phyloP scores from a whole-genome alignment of 305 asterid species.

The Fraxinus paxiana region DNA sequence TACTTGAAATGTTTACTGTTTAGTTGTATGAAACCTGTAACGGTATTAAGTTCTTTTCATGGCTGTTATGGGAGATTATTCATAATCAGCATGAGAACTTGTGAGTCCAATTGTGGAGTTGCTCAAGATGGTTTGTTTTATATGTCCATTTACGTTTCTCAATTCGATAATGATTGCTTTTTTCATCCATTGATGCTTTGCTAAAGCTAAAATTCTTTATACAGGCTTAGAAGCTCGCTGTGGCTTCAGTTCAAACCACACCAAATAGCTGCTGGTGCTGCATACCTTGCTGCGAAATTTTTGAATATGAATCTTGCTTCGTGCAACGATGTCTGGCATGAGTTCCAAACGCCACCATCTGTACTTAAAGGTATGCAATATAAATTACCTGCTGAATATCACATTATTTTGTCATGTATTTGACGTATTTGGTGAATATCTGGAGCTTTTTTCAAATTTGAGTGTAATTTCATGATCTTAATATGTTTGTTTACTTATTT shows the following conservation, averaged over 20 bases:
- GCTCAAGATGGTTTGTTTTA: slow-evolving; percentile 39
- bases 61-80: slow-evolving; percentile 22
- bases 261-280: slow-evolving; percentile 98
- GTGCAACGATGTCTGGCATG: slow-evolving; percentile 63
- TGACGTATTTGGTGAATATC: background rate
- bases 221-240: slow-evolving; percentile 84
- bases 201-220: slow-evolving; percentile 27
- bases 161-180: background rate
- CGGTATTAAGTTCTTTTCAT: slow-evolving; percentile 16
- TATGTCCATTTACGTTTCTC: slow-evolving; percentile 8
- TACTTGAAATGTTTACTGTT: slow-evolving; percentile 23
- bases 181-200: background rate
- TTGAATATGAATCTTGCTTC: slow-evolving; percentile 75
- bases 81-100: slow-evolving; percentile 24
- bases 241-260: slow-evolving; percentile 99
- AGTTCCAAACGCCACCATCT: slow-evolving; percentile 70
- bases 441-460: background rate
- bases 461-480: background rate
- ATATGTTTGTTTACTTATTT: background rate
- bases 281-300: slow-evolving; percentile 83
- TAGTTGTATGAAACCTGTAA: slow-evolving; percentile 13
- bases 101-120: slow-evolving; percentile 30
- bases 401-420: background rate
- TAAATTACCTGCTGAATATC: background rate
- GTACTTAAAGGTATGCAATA: slow-evolving; percentile 66